These are phyloP conservation scores for Meripilus lineatus DNA, from an alignment of 1,284 basidiomycete genomes.

Conservation along the genomic window DNA sequence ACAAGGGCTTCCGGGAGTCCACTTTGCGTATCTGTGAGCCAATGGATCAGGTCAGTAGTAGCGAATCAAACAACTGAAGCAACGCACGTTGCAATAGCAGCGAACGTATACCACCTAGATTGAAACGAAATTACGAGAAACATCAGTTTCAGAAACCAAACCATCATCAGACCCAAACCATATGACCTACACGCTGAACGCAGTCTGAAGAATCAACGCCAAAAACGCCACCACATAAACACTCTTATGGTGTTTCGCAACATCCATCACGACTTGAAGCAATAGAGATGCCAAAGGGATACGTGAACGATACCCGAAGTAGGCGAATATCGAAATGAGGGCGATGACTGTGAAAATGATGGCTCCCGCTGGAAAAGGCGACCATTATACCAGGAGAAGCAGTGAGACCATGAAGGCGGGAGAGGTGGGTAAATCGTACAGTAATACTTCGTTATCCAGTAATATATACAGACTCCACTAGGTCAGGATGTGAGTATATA, in stretches of 20 bases:
- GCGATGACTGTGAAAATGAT: conserved; percentile 76
- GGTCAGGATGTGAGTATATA: conserved; percentile 8
- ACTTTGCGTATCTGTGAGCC: conserved; percentile 59
- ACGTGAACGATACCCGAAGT: conserved; percentile 63
- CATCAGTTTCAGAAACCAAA: background rate
- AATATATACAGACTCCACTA: conserved; percentile 65
- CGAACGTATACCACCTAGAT: conserved; percentile 67
- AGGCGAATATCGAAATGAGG: conserved; percentile 55
- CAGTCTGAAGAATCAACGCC: conserved; percentile 68
- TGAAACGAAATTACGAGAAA: background rate
- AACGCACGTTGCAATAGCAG: conserved; percentile 60
- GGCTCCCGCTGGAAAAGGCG: conserved; percentile 48
- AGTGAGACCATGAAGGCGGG: background rate
- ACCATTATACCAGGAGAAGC: conserved; percentile 20
- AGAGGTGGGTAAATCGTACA: conserved; percentile 44
- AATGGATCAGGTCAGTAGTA: conserved; percentile 7
- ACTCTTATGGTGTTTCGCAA: conserved; percentile 77
- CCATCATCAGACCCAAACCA: conserved; percentile 8
- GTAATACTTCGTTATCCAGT: conserved; percentile 75
- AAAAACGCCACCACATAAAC: conserved; percentile 78
- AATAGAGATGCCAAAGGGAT: conserved; percentile 79
- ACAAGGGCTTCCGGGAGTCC: conserved; percentile 74
- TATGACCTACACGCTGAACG: conserved; percentile 64
- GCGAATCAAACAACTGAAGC: conserved; percentile 3
- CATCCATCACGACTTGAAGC: conserved; percentile 79